Evolutionary conservation across 345 rosid genomes (phyloP).

Genomic region (Dovyalis caffra): DNA sequence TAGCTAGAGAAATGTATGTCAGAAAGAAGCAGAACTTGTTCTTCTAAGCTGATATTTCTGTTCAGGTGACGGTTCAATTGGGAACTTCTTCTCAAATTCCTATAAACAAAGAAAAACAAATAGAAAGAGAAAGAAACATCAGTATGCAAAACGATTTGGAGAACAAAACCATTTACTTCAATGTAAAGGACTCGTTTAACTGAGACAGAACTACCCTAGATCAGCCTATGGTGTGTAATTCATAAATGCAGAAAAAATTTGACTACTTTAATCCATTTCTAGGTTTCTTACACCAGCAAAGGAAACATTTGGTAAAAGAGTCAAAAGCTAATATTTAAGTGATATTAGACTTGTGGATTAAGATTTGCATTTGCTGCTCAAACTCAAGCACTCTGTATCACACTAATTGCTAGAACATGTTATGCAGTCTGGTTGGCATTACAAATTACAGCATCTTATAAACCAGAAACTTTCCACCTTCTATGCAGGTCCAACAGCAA

Average conservation of each 20-base stretch:
- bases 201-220: neutral
- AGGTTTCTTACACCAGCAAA: neutral
- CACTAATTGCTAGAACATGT: no score
- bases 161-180: neutral
- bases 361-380: neutral
- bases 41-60: constrained; percentile 52
- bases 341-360: neutral
- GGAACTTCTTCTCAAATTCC: constrained; percentile 45
- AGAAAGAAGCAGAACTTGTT: constrained; percentile 51
- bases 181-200: neutral
- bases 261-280: neutral
- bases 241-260: neutral
- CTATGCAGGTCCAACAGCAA: neutral
- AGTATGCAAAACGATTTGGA: neutral
- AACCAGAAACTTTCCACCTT: neutral
- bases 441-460: neutral
- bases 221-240: neutral
- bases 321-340: neutral
- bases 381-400: neutral
- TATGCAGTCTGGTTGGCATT: neutral
- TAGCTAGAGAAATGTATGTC: constrained; percentile 3
- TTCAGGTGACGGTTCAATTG: constrained; percentile 20
- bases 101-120: constrained; percentile 18
- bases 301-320: neutral
- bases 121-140: neutral